A percentile compares a stretch with the other conserved stretches of the same genome.
Conservation (phyloP, 306 rosid genomes). For the Sesbania bispinosa region DNA sequence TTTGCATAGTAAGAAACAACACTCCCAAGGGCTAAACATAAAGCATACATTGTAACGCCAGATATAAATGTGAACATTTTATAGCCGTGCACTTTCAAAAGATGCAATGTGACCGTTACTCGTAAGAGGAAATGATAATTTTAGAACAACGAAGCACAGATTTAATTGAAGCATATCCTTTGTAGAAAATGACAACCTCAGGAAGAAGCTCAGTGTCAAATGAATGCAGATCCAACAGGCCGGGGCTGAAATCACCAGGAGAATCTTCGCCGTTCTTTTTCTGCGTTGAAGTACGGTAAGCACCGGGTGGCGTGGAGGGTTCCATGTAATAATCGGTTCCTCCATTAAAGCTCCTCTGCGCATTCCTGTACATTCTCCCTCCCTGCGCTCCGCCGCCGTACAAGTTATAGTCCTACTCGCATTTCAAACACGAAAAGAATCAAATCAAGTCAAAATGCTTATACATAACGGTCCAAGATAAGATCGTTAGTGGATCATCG, state of each 20-base stretch:
- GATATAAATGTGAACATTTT: too few species aligned
- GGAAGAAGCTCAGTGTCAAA: conserved; percentile 78
- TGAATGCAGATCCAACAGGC: conserved; percentile 85
- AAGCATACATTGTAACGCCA: too few species aligned
- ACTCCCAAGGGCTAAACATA: too few species aligned
- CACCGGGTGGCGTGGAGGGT: conserved; percentile 52
- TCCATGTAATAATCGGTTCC: too few species aligned
- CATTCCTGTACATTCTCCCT: conserved; percentile 63
- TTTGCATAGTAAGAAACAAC: too few species aligned
- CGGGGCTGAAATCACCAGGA: conserved; percentile 85
- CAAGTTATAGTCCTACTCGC: conserved; percentile 56
- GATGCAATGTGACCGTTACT: too few species aligned
- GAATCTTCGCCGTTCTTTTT: conserved; percentile 53
- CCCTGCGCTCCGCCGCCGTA: conserved; percentile 61
- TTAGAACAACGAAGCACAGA: too few species aligned
- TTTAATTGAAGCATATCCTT: too few species aligned
- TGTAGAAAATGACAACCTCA: too few species aligned
- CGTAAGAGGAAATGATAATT: too few species aligned
- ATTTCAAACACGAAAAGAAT: neutral
- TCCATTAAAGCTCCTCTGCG: conserved; percentile 54
- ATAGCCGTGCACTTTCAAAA: too few species aligned
- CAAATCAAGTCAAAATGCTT: conserved; percentile 22
- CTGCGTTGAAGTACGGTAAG: too few species aligned
- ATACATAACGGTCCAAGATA: neutral
- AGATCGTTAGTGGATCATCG: neutral